Conservation (phyloP, 192 early-diverging fungal genomes). For the Cladochytrium replicatum region DNA sequence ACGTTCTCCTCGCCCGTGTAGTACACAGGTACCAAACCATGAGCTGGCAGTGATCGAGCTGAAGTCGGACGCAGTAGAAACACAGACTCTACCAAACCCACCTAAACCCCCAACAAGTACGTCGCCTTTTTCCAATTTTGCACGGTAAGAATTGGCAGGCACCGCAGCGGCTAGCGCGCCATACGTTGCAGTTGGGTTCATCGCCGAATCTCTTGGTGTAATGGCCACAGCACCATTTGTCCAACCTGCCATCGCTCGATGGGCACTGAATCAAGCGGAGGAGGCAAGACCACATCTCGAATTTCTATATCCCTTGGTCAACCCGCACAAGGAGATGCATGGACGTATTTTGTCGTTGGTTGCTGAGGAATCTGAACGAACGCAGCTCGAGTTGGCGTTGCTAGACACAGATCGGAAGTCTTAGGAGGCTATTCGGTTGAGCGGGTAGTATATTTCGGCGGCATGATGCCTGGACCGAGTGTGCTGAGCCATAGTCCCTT, state of each 20-base stretch:
- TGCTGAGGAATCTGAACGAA: too few relatives aligned
- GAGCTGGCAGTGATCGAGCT: neutral
- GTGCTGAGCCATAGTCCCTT: too few relatives aligned
- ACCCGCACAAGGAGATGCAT: constrained; percentile 17
- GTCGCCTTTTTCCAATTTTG: neutral
- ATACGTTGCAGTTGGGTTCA: constrained; percentile 5
- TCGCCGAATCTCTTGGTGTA: constrained; percentile 7
- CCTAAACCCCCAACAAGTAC: neutral
- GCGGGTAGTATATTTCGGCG: too few relatives aligned
- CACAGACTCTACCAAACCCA: neutral
- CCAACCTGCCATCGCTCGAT: neutral
- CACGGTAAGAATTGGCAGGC: neutral
- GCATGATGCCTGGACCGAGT: too few relatives aligned
- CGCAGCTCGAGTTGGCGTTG: too few relatives aligned
- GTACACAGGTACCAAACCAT: constrained; percentile 2
- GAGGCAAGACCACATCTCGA: constrained; percentile 18
- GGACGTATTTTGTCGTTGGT: too few relatives aligned
- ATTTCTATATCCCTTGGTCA: constrained; percentile 29
- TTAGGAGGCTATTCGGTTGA: too few relatives aligned
- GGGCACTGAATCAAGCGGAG: constrained; percentile 15
- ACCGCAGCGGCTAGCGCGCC: constrained; percentile 15
- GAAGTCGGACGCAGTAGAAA: neutral
- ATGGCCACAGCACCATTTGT: constrained; percentile 11
- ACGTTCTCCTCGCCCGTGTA: constrained; percentile 7
- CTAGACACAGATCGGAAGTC: too few relatives aligned